phyloP scores from a whole-genome alignment of 2,329 filamentous ascomycete genomes.

The Colletotrichum sp. region DNA sequence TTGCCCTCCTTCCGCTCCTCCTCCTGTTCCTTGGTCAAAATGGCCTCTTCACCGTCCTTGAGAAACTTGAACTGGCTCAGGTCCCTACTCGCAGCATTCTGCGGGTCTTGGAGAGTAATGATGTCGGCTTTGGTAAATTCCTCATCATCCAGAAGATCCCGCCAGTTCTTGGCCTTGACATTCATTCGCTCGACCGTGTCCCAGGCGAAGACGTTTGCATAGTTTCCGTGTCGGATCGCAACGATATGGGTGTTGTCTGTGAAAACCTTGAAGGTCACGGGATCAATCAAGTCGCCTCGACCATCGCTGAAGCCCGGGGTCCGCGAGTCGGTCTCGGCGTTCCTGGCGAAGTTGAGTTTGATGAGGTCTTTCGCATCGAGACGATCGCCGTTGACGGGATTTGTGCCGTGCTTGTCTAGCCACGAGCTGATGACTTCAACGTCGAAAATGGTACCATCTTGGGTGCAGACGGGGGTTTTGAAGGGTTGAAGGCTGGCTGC shows the following conservation, averaged over 20 bases:
- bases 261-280: conserved; percentile 96
- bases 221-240: conserved; percentile 77
- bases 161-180: conserved; percentile 96
- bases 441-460: conserved; percentile 89
- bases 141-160: conserved; percentile 84
- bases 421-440: conserved; percentile 92
- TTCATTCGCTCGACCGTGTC: conserved; percentile 96
- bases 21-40: conserved; percentile 73
- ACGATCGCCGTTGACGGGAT: conserved; percentile 83
- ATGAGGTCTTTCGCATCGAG: conserved; percentile 85
- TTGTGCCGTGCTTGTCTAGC: conserved; percentile 92
- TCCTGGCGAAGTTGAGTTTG: conserved; percentile 89
- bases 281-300: conserved; percentile 86
- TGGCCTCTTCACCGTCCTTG: conserved; percentile 76
- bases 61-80: conserved; percentile 89
- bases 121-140: conserved; percentile 91
- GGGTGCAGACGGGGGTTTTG: conserved; percentile 90
- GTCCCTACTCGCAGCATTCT: conserved; percentile 83
- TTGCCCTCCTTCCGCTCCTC: conserved; percentile 68
- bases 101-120: conserved; percentile 94
- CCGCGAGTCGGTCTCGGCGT: conserved; percentile 70
- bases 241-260: conserved; percentile 98
- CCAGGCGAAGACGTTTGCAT: conserved; percentile 95
- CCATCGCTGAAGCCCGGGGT: conserved; percentile 54
- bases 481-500: conserved; percentile 95